Evolutionary conservation across 2,329 filamentous ascomycete genomes (phyloP), one percentile per base, ranked within the genome.

Genomic region (Lecanicillium sp.): DNA sequence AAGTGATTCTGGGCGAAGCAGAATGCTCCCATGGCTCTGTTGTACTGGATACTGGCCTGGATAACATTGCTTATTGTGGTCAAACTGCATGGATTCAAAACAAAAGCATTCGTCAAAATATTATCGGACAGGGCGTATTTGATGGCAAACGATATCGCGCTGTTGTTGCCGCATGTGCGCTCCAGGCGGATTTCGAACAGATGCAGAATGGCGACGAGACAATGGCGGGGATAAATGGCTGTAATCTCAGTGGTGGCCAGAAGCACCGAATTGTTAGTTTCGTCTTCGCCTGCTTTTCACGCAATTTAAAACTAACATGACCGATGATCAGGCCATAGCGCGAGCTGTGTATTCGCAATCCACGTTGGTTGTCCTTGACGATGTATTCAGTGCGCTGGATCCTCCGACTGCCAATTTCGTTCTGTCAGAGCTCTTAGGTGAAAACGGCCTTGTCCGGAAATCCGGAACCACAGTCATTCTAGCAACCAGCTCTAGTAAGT

Each of bases 281-380:
- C n/a, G n/a, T n/a, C n/a, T n/a, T n/a, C n/a, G n/a, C n/a, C n/a
- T n/a, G n/a, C n/a, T n/a, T n/a, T n/a, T n/a, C n/a, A n/a, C n/a
- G n/a, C n/a, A n/a, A n/a, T n/a, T n/a, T n/a, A n/a, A n/a, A n/a
- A n/a, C n/a, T n/a, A n/a, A n/a, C n/a, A n/a, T n/a, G n/a, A n/a
- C n/a, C n/a, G n/a, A n/a, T n/a, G n/a, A n/a, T n/a, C 33, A 40
- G 33, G 20, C 36, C 2, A 69, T 96, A 37, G 89, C 89, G 29
- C 75, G 89, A 57, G 89, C 89, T 29, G 87, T 95, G 3, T 96
- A 96, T 55, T 87, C 89, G 39, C 78, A 88, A 49, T 85, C 88
- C 12, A 87, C 94, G 57, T 75, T 95, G 36, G 94, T 94, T 53
- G 68, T 96, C 13, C 70, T 96, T 7, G 89, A 96, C 52, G 89